Evolutionary conservation across 148 eudicot species (phyloP).

Genomic region (Drosera capensis): DNA sequence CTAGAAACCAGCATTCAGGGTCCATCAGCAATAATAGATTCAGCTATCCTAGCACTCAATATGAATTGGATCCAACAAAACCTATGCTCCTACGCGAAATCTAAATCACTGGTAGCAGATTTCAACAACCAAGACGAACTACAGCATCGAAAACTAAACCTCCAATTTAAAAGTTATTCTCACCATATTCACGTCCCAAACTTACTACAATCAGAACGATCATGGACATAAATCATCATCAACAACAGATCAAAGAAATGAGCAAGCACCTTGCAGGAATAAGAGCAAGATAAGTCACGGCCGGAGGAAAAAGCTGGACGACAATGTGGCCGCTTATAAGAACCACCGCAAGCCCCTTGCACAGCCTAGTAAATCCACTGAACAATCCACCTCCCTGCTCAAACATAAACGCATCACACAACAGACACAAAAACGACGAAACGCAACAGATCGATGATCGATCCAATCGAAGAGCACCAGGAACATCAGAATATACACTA

Average conservation of each 20-base stretch:
- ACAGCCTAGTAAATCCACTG: slow-evolving; percentile 65
- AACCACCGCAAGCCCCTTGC: slow-evolving; percentile 79
- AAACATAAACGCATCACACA: slow-evolving; percentile 3
- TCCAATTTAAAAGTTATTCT: too few species aligned
- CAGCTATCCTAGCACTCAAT: too few species aligned
- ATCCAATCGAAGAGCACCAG: background rate
- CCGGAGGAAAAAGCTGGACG: slow-evolving; percentile 63
- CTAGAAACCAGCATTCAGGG: too few species aligned
- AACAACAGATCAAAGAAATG: background rate
- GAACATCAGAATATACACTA: too few species aligned
- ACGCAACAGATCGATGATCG: background rate
- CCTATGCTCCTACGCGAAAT: too few species aligned
- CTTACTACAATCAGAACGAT: too few species aligned
- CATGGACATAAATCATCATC: background rate
- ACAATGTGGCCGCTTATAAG: slow-evolving; percentile 61
- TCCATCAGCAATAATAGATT: too few species aligned
- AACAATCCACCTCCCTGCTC: slow-evolving; percentile 30
- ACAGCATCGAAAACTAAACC: too few species aligned
- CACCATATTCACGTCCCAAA: too few species aligned
- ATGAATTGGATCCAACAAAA: too few species aligned
- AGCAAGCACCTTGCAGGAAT: slow-evolving; percentile 68
- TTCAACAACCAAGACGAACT: too few species aligned
- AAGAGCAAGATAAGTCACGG: slow-evolving; percentile 62
- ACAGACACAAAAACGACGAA: background rate
- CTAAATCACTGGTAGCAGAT: too few species aligned